Evolutionary conservation across 2,329 filamentous ascomycete genomes (phyloP).

Genomic region (Diplodia scrobiculata): DNA sequence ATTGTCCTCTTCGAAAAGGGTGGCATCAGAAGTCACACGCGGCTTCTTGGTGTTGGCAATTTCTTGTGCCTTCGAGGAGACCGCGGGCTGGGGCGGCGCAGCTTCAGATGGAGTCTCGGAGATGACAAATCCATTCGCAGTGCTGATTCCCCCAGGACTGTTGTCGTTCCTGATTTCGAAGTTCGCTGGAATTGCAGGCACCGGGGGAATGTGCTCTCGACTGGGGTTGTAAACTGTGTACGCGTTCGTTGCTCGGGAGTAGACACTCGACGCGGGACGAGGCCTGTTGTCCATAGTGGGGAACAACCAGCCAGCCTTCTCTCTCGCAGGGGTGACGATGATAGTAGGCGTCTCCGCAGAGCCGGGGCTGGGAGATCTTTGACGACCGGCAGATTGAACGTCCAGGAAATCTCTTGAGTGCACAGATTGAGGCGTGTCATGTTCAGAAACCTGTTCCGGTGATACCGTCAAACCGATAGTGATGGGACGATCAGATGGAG

Average conservation of each 20-base stretch:
- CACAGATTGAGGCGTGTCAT: constrained; percentile 22
- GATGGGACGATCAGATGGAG: constrained; percentile 70
- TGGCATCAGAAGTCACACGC: constrained; percentile 59
- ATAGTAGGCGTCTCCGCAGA: constrained; percentile 54
- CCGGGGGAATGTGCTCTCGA: constrained; percentile 54
- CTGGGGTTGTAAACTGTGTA: constrained; percentile 39
- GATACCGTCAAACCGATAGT: constrained; percentile 71
- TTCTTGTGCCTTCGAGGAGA: constrained; percentile 49
- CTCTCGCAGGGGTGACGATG: constrained; percentile 56
- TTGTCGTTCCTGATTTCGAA: constrained; percentile 9
- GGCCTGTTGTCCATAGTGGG: constrained; percentile 56
- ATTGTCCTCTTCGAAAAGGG: constrained; percentile 71
- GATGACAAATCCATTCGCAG: constrained; percentile 9
- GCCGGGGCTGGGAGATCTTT: constrained; percentile 45
- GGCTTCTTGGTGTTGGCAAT: constrained; percentile 53
- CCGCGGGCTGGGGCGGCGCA: constrained; percentile 40
- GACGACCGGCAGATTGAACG: constrained; percentile 35
- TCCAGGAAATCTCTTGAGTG: not conserved
- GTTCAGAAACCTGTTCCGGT: constrained; percentile 53
- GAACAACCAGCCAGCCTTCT: constrained; percentile 56
- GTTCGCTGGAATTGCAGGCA: constrained; percentile 35
- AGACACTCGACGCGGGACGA: constrained; percentile 61
- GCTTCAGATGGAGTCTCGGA: constrained; percentile 4
- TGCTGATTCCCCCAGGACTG: constrained; percentile 18
- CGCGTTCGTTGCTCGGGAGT: constrained; percentile 57